Evolutionary conservation across 306 rosid genomes (phyloP).

Genomic region (Gastrolobium bilobum): DNA sequence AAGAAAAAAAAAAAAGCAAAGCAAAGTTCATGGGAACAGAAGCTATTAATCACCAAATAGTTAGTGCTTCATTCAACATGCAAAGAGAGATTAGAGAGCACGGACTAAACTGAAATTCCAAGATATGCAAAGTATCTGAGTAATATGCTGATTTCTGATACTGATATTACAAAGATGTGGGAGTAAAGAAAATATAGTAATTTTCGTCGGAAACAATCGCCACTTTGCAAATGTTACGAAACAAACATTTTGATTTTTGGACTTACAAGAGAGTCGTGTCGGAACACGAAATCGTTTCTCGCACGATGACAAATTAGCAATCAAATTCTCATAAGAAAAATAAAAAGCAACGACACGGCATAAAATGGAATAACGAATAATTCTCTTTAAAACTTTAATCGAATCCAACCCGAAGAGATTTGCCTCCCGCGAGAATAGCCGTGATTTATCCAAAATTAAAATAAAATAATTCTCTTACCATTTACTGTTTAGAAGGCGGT

Average conservation of each 20-base stretch:
- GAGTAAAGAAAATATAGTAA: slow-evolving; percentile 3
- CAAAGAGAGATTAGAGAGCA: neutral
- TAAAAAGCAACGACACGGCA: neutral
- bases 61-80: neutral
- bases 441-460: too few relatives aligned
- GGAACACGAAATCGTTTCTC: slow-evolving; percentile 14
- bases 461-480: too few relatives aligned
- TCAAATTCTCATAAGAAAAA: neutral
- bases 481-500: too few relatives aligned
- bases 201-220: slow-evolving; percentile 31
- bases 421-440: too few relatives aligned
- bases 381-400: too few relatives aligned
- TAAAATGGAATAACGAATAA: neutral
- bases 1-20: neutral
- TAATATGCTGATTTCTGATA: slow-evolving; percentile 7
- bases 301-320: neutral
- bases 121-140: neutral
- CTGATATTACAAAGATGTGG: slow-evolving; percentile 9
- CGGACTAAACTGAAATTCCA: neutral
- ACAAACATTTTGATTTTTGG: neutral
- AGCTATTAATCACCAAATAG: neutral
- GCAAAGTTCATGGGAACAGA: neutral
- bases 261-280: neutral
- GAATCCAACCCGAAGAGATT: too few relatives aligned
- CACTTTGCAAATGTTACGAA: neutral